These are phyloP conservation scores for Sarocladium brachiariae DNA, from an alignment of 2,329 filamentous ascomycete genomes.

Conservation along the genomic window DNA sequence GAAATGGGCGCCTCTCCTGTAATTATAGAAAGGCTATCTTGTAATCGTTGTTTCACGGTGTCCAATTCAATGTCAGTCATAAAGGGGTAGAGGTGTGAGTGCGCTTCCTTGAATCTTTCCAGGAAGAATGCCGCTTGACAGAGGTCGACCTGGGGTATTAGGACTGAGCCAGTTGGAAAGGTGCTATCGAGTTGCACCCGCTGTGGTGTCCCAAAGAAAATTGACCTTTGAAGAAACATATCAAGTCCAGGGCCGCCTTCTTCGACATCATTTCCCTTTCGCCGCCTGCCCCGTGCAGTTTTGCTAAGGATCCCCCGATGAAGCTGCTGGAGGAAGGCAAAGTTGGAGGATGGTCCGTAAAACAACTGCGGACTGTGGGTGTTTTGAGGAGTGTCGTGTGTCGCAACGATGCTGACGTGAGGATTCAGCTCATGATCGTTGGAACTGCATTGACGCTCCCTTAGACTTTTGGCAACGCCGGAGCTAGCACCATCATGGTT, in stretches of 20 bases:
- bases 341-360: conserved; percentile 40
- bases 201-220: conserved; percentile 21
- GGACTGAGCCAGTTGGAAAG: not conserved
- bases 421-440: conserved; percentile 14
- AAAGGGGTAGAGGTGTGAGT: not conserved
- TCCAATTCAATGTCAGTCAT: not conserved
- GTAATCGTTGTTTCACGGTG: not conserved
- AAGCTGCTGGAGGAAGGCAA: conserved; percentile 31
- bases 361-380: conserved; percentile 31
- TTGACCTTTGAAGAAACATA: conserved; percentile 21
- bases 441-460: conserved; percentile 13
- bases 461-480: not conserved
- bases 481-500: not conserved
- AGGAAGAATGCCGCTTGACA: not conserved
- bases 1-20: not conserved
- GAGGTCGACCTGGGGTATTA: conserved; percentile 1
- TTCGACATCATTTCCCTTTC: conserved; percentile 18
- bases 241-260: conserved; percentile 25
- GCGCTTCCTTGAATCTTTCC: not conserved
- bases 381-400: conserved; percentile 9
- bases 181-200: conserved; percentile 30
- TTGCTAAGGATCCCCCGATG: not conserved
- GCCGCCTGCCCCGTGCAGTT: not conserved
- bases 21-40: not conserved
- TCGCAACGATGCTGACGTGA: conserved; percentile 1